Evolutionary conservation across 2,329 filamentous ascomycete genomes (phyloP).

Genomic region (Penicillium sp.): DNA sequence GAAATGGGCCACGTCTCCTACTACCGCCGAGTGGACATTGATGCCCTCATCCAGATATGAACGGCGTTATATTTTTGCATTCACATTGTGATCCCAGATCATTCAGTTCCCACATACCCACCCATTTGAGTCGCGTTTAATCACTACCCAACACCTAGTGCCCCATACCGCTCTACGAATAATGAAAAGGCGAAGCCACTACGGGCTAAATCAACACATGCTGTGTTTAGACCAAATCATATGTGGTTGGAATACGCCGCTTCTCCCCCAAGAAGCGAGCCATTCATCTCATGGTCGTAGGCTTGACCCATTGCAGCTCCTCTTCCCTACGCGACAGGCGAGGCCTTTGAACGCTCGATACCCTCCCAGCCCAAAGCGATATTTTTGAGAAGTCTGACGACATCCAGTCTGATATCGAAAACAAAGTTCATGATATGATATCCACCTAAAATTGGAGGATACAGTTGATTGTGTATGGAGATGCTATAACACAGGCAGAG

Average conservation of each 20-base stretch:
- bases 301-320: background rate
- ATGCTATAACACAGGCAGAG: conserved; percentile 16
- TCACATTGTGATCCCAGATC: background rate
- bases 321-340: background rate
- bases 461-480: conserved; percentile 5
- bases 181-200: background rate
- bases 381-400: background rate
- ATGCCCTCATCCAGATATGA: conserved; percentile 36
- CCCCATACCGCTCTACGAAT: background rate
- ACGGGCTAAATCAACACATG: background rate
- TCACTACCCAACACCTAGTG: background rate
- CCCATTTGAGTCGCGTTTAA: conserved; percentile 1
- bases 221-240: background rate
- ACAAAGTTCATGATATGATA: background rate
- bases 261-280: background rate
- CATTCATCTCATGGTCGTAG: background rate
- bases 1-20: conserved; percentile 48
- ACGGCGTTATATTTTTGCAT: background rate
- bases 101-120: conserved; percentile 8
- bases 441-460: background rate
- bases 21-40: conserved; percentile 45
- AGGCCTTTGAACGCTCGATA: background rate
- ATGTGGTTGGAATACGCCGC: background rate
- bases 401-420: background rate
- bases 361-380: background rate